These are phyloP conservation scores for Curvularia verruculosa DNA, from an alignment of 2,329 filamentous ascomycete genomes.

Conservation along the genomic window DNA sequence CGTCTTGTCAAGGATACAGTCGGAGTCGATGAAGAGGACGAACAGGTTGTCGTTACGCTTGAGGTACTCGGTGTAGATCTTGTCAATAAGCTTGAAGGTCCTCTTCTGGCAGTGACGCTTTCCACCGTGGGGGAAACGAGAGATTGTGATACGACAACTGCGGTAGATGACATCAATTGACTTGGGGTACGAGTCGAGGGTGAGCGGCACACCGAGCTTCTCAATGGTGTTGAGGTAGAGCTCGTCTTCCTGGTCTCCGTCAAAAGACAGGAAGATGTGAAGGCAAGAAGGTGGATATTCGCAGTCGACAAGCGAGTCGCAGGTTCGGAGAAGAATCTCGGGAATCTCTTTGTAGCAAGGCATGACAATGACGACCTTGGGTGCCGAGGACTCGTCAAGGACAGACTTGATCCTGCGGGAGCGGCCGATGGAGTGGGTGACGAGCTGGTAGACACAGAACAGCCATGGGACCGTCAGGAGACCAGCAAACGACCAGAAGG, in stretches of 20 bases:
- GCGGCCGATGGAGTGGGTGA: conserved; percentile 84
- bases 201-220: conserved; percentile 80
- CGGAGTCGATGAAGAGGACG: conserved; percentile 95
- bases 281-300: conserved; percentile 92
- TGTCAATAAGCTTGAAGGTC: conserved; percentile 92
- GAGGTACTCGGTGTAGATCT: conserved; percentile 85
- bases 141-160: conserved; percentile 83
- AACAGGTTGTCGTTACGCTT: conserved; percentile 90
- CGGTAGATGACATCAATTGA: conserved; percentile 91
- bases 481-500: conserved; percentile 89
- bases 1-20: conserved; percentile 88
- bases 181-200: conserved; percentile 77
- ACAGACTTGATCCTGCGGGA: conserved; percentile 81
- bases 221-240: conserved; percentile 86
- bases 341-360: conserved; percentile 94
- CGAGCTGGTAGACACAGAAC: conserved; percentile 88
- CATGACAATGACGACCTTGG: conserved; percentile 96
- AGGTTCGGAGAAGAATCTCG: conserved; percentile 79
- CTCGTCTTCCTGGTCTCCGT: conserved; percentile 87
- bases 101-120: conserved; percentile 93
- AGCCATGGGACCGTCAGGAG: conserved; percentile 89
- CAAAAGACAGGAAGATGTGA: conserved; percentile 94
- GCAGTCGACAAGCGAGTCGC: conserved; percentile 90
- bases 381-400: conserved; percentile 82
- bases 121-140: conserved; percentile 88